Base-by-base conservation (phyloP, 495 filamentous ascomycete species). In the Xanthoparmelia taractica region DNA sequence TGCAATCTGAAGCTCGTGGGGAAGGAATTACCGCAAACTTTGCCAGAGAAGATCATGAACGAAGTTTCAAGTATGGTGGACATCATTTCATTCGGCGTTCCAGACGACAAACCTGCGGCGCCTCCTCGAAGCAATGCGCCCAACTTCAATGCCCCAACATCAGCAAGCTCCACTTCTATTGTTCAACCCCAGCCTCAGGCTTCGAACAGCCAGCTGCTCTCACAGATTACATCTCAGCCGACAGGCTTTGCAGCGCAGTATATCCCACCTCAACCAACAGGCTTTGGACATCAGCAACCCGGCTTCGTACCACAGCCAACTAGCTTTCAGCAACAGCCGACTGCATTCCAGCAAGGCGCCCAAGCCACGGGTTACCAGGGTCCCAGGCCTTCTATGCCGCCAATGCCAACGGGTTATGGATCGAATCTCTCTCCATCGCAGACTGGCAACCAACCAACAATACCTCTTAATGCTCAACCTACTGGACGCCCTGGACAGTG, bases 51-150 rank as follows among this genome's bases (percentile, higher is more conserved):
- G 47, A 85, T 97, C 56, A 87, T 83, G 74, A 99, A 97, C 72
- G 95, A 99, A 75, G 95, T 99, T 36, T 97, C 93, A 13, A 95
- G 95, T 70, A 97, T 99, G 94, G 95, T 99, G 40, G 95, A 99
- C 71, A 97, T 97, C 50, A 99, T 99, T 66, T 96, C 93, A 25
- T 97, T 97, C 73, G 90, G 89, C 63, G 84, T 97, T 25, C 84
- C 85, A 0, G 95, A 98, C 67, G 88, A 92, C 20, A 80, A 76
- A 23, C 83, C 87, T 18, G 59, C 70, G 64, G 69, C 78, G 40
- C 70, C 78, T 23, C 70, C 76, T 10, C 76, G 75, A 62, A 86
- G 79, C 41, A 96, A 94, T 76, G 85, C 84, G 33, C 90, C 93
- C 12, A 91, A 85, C 65, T 96, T 97, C 71, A 86, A 84, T 73